Conservation (phyloP, 2,329 filamentous ascomycete genomes). For the Scorias spongiosa region DNA sequence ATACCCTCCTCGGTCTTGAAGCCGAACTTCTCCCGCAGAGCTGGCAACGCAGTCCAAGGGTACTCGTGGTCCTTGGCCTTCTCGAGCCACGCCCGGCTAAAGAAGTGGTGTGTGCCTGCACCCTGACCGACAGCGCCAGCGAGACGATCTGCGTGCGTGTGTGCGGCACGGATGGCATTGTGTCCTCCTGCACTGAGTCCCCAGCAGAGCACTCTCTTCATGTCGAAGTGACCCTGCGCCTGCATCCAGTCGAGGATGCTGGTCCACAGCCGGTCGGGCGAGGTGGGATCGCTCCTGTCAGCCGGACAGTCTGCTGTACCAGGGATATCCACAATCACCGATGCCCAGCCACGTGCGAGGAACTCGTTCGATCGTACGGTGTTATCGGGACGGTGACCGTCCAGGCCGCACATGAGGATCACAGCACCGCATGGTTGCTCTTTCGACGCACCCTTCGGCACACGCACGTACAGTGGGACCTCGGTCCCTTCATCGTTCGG, state of each 20-base stretch:
- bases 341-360: conserved; percentile 46
- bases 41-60: conserved; percentile 21
- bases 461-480: conserved; percentile 25
- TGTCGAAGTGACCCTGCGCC: conserved; percentile 37
- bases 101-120: conserved; percentile 47
- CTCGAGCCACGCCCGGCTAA: conserved; percentile 43
- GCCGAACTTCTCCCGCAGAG: conserved; percentile 47
- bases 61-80: conserved; percentile 50
- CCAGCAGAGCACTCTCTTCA: conserved; percentile 44
- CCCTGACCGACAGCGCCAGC: conserved; percentile 46
- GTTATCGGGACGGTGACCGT: conserved; percentile 50
- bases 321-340: conserved; percentile 48
- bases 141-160: conserved; percentile 45
- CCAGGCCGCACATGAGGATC: conserved; percentile 45
- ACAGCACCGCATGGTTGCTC: conserved; percentile 30
- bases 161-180: conserved; percentile 49
- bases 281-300: conserved; percentile 42
- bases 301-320: conserved; percentile 55
- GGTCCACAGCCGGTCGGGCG: conserved; percentile 46
- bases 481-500: conserved; percentile 20
- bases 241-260: conserved; percentile 48
- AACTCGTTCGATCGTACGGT: conserved; percentile 47
- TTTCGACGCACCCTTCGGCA: conserved; percentile 19
- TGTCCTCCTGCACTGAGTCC: conserved; percentile 52
- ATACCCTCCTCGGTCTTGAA: conserved; percentile 43